A percentile compares a stretch with the other conserved stretches of the same genome.
Conservation (phyloP, 2,329 filamentous ascomycete species). For the Rosellinia necatrix region DNA sequence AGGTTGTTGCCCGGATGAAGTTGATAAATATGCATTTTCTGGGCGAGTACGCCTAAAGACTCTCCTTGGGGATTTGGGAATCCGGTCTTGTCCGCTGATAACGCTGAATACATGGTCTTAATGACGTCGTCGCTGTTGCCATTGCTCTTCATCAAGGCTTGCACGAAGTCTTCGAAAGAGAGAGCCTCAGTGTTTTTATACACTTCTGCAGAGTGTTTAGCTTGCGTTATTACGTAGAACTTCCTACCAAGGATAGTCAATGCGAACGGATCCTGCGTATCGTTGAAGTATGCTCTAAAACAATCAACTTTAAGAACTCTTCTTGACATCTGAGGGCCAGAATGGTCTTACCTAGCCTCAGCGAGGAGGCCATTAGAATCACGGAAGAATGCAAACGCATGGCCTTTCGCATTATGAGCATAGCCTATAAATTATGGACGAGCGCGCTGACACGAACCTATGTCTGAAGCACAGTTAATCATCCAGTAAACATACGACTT, state of each 20-base stretch:
- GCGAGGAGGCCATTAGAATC: slow-evolving; percentile 30
- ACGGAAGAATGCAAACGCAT: too few relatives aligned
- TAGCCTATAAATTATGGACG: too few relatives aligned
- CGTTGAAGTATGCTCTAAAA: not conserved
- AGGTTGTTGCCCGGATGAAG: slow-evolving; percentile 32
- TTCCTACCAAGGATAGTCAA: slow-evolving; percentile 30
- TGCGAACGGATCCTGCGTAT: slow-evolving; percentile 32
- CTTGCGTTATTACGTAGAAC: slow-evolving; percentile 34
- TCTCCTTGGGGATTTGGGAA: slow-evolving; percentile 34
- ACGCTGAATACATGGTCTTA: slow-evolving; percentile 25
- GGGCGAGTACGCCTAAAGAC: slow-evolving; percentile 24
- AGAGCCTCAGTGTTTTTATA: slow-evolving; percentile 34
- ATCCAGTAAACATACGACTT: too few relatives aligned
- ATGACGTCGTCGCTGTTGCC: slow-evolving; percentile 28
- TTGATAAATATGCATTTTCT: slow-evolving; percentile 33
- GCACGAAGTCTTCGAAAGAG: slow-evolving; percentile 33
- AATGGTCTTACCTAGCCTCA: slow-evolving; percentile 30
- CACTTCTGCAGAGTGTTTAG: slow-evolving; percentile 30
- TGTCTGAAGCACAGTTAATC: too few relatives aligned
- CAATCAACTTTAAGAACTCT: too few relatives aligned
- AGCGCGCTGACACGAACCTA: too few relatives aligned
- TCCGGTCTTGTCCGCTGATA: slow-evolving; percentile 31
- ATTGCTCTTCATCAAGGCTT: slow-evolving; percentile 29
- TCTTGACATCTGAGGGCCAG: too few relatives aligned
- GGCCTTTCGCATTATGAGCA: too few relatives aligned